These are phyloP conservation scores for Lentinula sp. DNA, from an alignment of 768 basidiomycete species.

Conservation along the genomic window DNA sequence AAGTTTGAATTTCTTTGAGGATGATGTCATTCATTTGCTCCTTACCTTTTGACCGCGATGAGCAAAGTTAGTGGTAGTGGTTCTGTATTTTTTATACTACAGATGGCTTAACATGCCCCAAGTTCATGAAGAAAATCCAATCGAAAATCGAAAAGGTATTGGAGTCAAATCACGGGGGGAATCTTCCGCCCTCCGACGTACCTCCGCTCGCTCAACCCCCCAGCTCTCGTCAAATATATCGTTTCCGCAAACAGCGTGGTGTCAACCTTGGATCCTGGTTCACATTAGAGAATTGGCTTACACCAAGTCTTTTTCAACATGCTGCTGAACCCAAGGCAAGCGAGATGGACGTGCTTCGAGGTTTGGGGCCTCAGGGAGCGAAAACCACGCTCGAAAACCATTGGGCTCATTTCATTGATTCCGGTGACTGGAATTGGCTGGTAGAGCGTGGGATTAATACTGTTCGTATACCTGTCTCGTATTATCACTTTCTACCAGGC, in stretches of 20 bases:
- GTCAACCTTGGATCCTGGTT: slow-evolving; percentile 87
- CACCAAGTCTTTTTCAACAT: slow-evolving; percentile 46
- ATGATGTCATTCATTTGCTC: background rate
- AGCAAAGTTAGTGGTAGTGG: background rate
- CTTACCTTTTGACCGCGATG: background rate
- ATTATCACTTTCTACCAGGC: slow-evolving; percentile 22
- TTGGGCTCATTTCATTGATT: slow-evolving; percentile 69
- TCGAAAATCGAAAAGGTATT: slow-evolving; percentile 1
- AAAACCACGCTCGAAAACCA: slow-evolving; percentile 50
- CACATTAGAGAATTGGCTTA: slow-evolving; percentile 74
- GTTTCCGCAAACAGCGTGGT: slow-evolving; percentile 72
- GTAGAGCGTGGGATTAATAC: slow-evolving; percentile 51
- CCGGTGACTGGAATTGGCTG: slow-evolving; percentile 62
- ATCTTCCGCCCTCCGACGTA: background rate
- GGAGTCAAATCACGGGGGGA: background rate
- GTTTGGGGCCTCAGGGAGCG: slow-evolving; percentile 24
- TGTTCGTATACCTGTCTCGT: slow-evolving; percentile 52
- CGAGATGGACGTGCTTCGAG: slow-evolving; percentile 65
- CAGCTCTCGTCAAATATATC: slow-evolving; percentile 20
- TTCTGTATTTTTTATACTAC: background rate
- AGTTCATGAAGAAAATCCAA: slow-evolving; percentile 7
- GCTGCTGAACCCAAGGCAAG: slow-evolving; percentile 55
- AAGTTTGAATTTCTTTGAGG: background rate
- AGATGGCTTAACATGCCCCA: background rate
- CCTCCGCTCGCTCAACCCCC: slow-evolving; percentile 6